Base-by-base conservation (phyloP, 2,329 filamentous ascomycete species). In the Zymoseptoria passerinii region DNA sequence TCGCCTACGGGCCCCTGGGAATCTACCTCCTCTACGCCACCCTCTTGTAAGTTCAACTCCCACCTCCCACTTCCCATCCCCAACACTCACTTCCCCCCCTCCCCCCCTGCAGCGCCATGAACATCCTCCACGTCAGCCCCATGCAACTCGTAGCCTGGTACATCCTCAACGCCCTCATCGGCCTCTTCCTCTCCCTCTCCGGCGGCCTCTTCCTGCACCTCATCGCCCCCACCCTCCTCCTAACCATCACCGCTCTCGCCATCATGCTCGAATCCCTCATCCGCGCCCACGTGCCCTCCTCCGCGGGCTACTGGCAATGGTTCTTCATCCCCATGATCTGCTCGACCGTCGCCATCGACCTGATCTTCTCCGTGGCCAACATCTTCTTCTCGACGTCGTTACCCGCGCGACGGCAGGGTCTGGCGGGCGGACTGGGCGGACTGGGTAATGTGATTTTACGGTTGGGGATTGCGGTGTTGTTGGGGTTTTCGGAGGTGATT, bases 351-450 rank as follows among this genome's bases (percentile, higher is more conserved):
- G 87, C 86, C 18, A 84, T 91, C 59, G 89, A 92, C 67, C 83
- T 91, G 56, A 84, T 83, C 6, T 91, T 86, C 74, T 90, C 87
- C 67, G 81, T 91, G 1, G 82, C 85, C 18, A 91, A 88, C 66
- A 81, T 92, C 59, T 92, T 89, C 72, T 87, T 73, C 53, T 90
- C 87, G 0, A 90, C 87, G 0, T 82, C 81, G 13, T 76, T 91
- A 62, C 86, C 88, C 0, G 77, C 78, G 4, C 78, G 81, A 10
- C 78, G 84, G 53, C 89, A 92, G 69, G 88, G 87, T 0, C 76
- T 90, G 0, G 88, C 87, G 0, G 87, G 88, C 1, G 87, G 84
- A 0, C 71, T 91, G 10, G 84, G 88, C n/a, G n/a, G n/a, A n/a
- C n/a, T n/a, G n/a, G n/a, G n/a, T 67, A 90, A 88, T 73, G 84